Percentiles rank a stretch among this genome's conserved stretches.
Evolutionary conservation across 768 basidiomycete genomes (phyloP).

Genomic region (Suillus ampliporus): DNA sequence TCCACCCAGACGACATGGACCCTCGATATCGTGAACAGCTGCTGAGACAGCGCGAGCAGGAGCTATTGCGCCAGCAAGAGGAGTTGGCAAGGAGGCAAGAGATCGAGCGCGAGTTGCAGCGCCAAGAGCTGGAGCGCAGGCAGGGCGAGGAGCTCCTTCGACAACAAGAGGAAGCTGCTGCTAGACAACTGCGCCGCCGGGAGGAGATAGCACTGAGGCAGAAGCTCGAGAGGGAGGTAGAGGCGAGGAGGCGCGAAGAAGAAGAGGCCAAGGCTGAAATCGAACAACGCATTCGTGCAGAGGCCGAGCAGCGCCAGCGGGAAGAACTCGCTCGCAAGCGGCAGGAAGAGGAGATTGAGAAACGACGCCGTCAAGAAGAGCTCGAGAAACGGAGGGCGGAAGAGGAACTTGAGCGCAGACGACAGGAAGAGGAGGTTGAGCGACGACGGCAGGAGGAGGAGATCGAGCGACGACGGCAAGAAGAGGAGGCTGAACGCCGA

Average conservation of each 20-base stretch:
- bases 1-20: background rate
- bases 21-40: constrained; percentile 3
- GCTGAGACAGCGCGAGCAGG: constrained; percentile 3
- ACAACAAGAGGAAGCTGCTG: constrained; percentile 3
- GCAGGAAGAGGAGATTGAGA: constrained; percentile 6
- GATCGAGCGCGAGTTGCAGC: constrained; percentile 1
- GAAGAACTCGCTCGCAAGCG: constrained; percentile 1
- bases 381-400: background rate
- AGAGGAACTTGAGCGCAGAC: constrained; percentile 3
- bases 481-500: background rate
- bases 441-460: background rate
- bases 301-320: constrained; percentile 6
- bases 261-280: background rate
- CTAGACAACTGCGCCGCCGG: constrained; percentile 2
- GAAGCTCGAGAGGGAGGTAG: background rate
- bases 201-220: background rate
- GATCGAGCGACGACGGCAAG: background rate
- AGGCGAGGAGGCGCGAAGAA: constrained; percentile 1
- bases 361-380: constrained; percentile 2
- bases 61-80: background rate
- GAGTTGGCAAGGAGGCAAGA: background rate
- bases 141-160: constrained; percentile 1
- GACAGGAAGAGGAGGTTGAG: background rate
- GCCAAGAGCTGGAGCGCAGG: constrained; percentile 2
- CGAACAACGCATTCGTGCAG: constrained; percentile 4